Evolutionary conservation across 2,329 filamentous ascomycete species (phyloP).

Genomic region (Basipetospora chlamydospora): DNA sequence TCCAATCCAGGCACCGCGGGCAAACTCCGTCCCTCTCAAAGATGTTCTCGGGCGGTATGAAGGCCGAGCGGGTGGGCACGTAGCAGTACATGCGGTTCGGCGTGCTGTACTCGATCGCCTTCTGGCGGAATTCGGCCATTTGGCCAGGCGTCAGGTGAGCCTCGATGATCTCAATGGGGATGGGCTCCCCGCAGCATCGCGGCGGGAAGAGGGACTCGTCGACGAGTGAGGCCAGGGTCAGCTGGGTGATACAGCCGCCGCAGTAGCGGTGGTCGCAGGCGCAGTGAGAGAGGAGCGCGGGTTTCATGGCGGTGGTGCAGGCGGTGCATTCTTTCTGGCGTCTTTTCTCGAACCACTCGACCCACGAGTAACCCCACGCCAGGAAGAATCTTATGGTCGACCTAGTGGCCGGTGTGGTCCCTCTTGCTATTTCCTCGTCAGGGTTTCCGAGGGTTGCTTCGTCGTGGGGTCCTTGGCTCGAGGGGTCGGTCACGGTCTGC

Average conservation of each 20-base stretch:
- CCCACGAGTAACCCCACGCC: too few relatives aligned
- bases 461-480: too few relatives aligned
- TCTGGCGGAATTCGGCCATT: constrained; percentile 22
- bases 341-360: background rate
- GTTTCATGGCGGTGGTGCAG: background rate
- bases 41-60: constrained; percentile 24
- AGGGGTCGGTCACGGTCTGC: too few relatives aligned
- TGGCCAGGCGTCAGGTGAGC: constrained; percentile 22
- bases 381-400: too few relatives aligned
- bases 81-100: constrained; percentile 37
- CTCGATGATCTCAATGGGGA: constrained; percentile 20
- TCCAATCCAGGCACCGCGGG: constrained; percentile 22
- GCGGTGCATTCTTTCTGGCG: background rate
- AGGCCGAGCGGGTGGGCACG: constrained; percentile 24
- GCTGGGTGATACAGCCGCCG: constrained; percentile 24
- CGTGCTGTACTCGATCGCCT: constrained; percentile 32
- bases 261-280: constrained; percentile 37
- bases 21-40: constrained; percentile 24
- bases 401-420: too few relatives aligned
- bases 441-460: too few relatives aligned
- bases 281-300: background rate
- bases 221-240: constrained; percentile 27
- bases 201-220: constrained; percentile 42
- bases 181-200: constrained; percentile 30
- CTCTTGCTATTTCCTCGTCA: too few relatives aligned